A percentile compares a stretch with the other conserved stretches of the same genome.
Conservation (phyloP, 2,329 filamentous ascomycete genomes). For the Fusarium nurragi region DNA sequence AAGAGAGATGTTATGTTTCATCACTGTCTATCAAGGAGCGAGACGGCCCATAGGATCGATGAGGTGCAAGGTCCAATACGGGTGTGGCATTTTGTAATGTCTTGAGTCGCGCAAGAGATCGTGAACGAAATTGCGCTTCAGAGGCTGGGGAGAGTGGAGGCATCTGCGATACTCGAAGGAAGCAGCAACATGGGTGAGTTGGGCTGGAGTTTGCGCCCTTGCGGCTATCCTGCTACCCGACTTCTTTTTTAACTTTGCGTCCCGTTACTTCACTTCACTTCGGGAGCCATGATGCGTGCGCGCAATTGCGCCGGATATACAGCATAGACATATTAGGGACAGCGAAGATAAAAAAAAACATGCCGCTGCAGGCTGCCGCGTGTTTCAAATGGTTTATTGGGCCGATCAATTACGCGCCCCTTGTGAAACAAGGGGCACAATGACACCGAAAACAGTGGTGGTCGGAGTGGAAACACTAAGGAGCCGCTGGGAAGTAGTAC, state of each 20-base stretch:
- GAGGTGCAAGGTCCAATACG: slow-evolving; percentile 20
- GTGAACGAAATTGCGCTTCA: slow-evolving; percentile 17
- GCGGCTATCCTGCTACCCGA: slow-evolving; percentile 20
- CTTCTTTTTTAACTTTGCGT: slow-evolving; percentile 17
- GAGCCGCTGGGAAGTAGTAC: slow-evolving; percentile 14
- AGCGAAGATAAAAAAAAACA: slow-evolving; percentile 24
- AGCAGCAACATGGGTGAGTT: slow-evolving; percentile 13
- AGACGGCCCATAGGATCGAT: slow-evolving; percentile 21
- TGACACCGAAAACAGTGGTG: slow-evolving; percentile 32
- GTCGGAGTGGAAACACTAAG: slow-evolving; percentile 24
- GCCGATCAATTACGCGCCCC: slow-evolving; percentile 33
- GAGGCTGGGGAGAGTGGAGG: slow-evolving; percentile 8
- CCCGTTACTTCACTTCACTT: slow-evolving; percentile 2
- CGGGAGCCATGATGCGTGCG: slow-evolving; percentile 14
- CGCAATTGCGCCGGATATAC: slow-evolving; percentile 19
- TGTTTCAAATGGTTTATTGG: slow-evolving; percentile 39
- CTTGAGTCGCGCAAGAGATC: slow-evolving; percentile 22
- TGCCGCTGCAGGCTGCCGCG: slow-evolving; percentile 35
- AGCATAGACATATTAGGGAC: slow-evolving; percentile 23
- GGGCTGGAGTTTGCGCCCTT: slow-evolving; percentile 34
- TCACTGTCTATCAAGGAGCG: slow-evolving; percentile 13
- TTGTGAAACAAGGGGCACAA: slow-evolving; percentile 38
- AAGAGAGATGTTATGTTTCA: slow-evolving; percentile 13
- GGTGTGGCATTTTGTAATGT: slow-evolving; percentile 16
- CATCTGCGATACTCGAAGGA: slow-evolving; percentile 1